phyloP scores from a whole-genome alignment of 768 basidiomycete species.

The Mycena indigotica region DNA sequence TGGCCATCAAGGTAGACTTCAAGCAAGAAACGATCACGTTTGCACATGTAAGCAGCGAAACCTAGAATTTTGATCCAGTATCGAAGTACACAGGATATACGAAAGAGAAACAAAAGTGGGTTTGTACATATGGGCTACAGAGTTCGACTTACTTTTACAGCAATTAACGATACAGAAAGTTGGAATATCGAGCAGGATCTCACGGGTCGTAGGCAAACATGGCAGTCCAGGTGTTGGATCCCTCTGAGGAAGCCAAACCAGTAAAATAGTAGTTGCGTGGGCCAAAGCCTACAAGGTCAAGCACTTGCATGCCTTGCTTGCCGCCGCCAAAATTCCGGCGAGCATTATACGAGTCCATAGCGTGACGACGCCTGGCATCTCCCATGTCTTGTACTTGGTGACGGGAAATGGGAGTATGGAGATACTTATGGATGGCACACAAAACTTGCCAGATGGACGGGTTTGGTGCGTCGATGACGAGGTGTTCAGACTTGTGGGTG shows the following conservation, averaged over 20 bases:
- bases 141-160: not conserved
- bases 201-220: no score
- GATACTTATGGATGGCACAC: constrained; percentile 6
- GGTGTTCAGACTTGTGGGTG: not conserved
- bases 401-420: constrained; percentile 8
- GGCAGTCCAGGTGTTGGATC: constrained; percentile 1
- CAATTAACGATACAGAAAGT: no score
- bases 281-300: constrained; percentile 17
- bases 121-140: not conserved
- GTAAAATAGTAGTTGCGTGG: not conserved
- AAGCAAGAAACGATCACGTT: not conserved
- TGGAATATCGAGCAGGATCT: no score
- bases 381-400: not conserved
- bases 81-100: no score
- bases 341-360: not conserved
- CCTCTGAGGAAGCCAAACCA: constrained; percentile 6
- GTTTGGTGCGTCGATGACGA: constrained; percentile 1
- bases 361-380: not conserved
- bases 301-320: not conserved
- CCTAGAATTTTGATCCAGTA: no score
- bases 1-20: not conserved
- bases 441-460: constrained; percentile 8
- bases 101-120: no score
- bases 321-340: not conserved
- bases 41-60: no score